Evolutionary conservation across 768 basidiomycete genomes (phyloP).

Genomic region (Mycena galopus): DNA sequence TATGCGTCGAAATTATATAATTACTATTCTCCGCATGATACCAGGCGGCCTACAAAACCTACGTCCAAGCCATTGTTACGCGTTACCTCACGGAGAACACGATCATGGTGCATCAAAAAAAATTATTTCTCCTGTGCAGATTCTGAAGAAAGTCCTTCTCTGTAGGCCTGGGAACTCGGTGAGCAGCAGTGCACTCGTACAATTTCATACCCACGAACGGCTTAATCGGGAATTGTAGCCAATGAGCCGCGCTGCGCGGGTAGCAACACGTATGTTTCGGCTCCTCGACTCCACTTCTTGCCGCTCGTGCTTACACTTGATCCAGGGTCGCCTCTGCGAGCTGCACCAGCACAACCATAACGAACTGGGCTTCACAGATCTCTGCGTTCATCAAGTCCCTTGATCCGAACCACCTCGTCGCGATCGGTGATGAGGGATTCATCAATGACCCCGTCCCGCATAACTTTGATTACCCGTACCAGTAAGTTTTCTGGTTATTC

Average conservation of each 20-base stretch:
- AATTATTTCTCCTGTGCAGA: neutral
- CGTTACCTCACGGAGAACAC: constrained; percentile 69
- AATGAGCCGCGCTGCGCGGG: constrained; percentile 24
- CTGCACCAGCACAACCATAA: constrained; percentile 67
- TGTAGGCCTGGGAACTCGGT: constrained; percentile 54
- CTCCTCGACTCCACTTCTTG: neutral
- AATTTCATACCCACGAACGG: no score
- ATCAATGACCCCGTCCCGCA: constrained; percentile 65
- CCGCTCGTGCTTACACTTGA: no score
- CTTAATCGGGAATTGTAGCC: neutral
- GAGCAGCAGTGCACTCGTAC: no score
- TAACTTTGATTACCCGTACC: constrained; percentile 69
- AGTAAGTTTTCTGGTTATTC: constrained; percentile 58
- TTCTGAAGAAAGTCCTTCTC: neutral
- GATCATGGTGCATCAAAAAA: constrained; percentile 52
- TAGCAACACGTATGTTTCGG: constrained; percentile 13
- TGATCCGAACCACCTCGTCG: constrained; percentile 73
- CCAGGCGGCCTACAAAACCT: constrained; percentile 63
- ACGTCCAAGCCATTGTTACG: constrained; percentile 61
- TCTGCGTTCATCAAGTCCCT: constrained; percentile 75
- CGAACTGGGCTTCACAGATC: constrained; percentile 65
- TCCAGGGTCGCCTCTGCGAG: constrained; percentile 42
- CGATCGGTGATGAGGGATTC: constrained; percentile 75
- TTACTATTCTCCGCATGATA: no score
- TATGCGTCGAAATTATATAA: no score